Evolutionary conservation across 257 asterid genomes (phyloP), one percentile per base, ranked within the genome.

Genomic region (Nicotiana benthamiana): DNA sequence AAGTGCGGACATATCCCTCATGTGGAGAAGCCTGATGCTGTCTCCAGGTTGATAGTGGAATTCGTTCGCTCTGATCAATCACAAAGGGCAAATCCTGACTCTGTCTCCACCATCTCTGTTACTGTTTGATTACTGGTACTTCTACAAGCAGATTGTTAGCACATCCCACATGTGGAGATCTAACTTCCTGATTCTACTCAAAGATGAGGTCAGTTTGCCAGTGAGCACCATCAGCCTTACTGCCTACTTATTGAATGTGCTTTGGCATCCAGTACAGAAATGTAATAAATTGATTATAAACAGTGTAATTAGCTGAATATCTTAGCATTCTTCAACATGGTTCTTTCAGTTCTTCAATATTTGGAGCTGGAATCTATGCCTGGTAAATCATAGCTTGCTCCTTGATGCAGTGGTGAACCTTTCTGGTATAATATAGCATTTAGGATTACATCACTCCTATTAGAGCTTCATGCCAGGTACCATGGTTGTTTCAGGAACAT

Each of bases 1-100:
- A 89, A 91, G 32, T 93, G 98, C 53, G 99, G 99, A 1, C 99
- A 95, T 86, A 83, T 95, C 76, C 99, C 99, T 17, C 99, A 93
- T 63, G 95, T 93, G 24, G 97, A 95, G 86, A 95, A 92, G 86
- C 97, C 99, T 34, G 87, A 70, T 43, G 96, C 89, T n/a, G 91
- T 87, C 75, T 77, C 89, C 81, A 93, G 90, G 90, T 72, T 93
- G 79, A 91, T 95, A 27, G 63, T 67, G 1, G 91, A 92, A 51
- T 95, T 93, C 75, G 80, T 82, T 85, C 85, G 22, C 77, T 79
- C 86, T 74, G 85, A 88, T 77, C 75, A 80, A 79, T 9, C 75
- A 57, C 26, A 66, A 26, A n/a, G n/a, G n/a, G 52, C 57, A 60
- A 67, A 72, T 51, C 30, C 63, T 0, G 80, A 20, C 4, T 43